Percentiles rank a stretch among this genome's conserved stretches.
phyloP scores from a whole-genome alignment of 2,329 filamentous ascomycete genomes.

The Sordariomycetes sp. region DNA sequence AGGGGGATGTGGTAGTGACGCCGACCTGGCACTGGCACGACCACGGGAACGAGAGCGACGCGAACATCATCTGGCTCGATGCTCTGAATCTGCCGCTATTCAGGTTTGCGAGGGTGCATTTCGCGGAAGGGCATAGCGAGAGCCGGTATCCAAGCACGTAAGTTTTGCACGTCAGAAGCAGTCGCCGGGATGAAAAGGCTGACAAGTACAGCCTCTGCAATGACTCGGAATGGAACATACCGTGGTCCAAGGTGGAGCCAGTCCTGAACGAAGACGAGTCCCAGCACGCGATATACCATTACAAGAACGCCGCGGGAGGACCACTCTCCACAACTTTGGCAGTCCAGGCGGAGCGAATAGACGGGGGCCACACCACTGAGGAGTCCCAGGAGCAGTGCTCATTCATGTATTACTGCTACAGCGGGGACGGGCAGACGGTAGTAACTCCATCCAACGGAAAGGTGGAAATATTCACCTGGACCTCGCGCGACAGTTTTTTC shows the following conservation, averaged over 20 bases:
- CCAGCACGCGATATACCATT: conserved; percentile 22
- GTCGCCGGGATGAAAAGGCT: no score
- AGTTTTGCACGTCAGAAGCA: not conserved
- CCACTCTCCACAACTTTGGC: conserved; percentile 32
- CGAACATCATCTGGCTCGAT: conserved; percentile 47
- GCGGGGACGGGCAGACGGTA: conserved; percentile 29
- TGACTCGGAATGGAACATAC: conserved; percentile 26
- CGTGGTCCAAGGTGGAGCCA: conserved; percentile 30
- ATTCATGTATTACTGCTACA: conserved; percentile 40
- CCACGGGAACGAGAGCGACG: conserved; percentile 40
- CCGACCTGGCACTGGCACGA: conserved; percentile 45
- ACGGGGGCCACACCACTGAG: conserved; percentile 16
- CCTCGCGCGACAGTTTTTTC: conserved; percentile 38
- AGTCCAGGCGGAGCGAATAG: conserved; percentile 34
- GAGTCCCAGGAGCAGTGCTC: conserved; percentile 33
- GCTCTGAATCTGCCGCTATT: conserved; percentile 36
- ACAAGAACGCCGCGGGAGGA: conserved; percentile 17
- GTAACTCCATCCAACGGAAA: conserved; percentile 21
- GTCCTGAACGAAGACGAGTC: conserved; percentile 21
- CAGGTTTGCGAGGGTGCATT: conserved; percentile 34
- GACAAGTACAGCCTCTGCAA: conserved; percentile 16
- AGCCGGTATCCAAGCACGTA: conserved; percentile 36
- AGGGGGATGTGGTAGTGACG: conserved; percentile 42
- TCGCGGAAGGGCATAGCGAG: conserved; percentile 37
- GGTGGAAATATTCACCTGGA: conserved; percentile 28